Evolutionary conservation across 495 filamentous ascomycete species (phyloP).

Genomic region (Aspergillus heteromorphus): DNA sequence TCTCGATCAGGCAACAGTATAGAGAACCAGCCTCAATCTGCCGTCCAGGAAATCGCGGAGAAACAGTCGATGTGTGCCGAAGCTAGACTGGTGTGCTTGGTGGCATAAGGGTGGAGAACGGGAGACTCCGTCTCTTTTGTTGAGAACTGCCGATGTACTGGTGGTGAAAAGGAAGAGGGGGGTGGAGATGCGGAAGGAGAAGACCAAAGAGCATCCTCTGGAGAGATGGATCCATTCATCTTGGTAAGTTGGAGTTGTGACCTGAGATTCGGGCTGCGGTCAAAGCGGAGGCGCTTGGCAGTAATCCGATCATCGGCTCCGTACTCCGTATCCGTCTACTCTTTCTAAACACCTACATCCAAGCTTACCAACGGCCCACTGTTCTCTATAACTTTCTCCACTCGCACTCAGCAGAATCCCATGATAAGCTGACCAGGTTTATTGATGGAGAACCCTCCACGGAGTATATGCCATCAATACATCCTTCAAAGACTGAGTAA

Average conservation of each 20-base stretch:
- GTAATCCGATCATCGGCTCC: too few relatives aligned
- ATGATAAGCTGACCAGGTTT: too few relatives aligned
- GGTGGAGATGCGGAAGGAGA: not conserved
- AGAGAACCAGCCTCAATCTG: not conserved
- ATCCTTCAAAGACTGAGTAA: too few relatives aligned
- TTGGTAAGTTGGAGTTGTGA: slow-evolving; percentile 1
- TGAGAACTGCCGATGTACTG: not conserved
- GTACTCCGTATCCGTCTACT: too few relatives aligned
- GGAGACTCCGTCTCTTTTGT: slow-evolving; percentile 3
- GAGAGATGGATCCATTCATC: not conserved
- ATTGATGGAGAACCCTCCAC: too few relatives aligned
- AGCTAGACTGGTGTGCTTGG: slow-evolving; percentile 4
- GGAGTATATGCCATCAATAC: too few relatives aligned
- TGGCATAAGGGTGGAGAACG: slow-evolving; percentile 7
- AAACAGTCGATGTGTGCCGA: slow-evolving; percentile 4
- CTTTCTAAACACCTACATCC: too few relatives aligned
- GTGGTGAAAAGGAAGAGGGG: not conserved
- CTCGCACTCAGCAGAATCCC: too few relatives aligned
- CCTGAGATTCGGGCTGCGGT: slow-evolving; percentile 5
- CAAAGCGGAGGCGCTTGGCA: slow-evolving; percentile 23
- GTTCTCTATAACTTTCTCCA: too few relatives aligned
- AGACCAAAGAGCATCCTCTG: not conserved
- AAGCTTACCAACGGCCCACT: too few relatives aligned
- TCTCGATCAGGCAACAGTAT: not conserved
- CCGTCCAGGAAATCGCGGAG: not conserved